Conservation (phyloP, 1,284 basidiomycete genomes). For the Trametes hirsuta region DNA sequence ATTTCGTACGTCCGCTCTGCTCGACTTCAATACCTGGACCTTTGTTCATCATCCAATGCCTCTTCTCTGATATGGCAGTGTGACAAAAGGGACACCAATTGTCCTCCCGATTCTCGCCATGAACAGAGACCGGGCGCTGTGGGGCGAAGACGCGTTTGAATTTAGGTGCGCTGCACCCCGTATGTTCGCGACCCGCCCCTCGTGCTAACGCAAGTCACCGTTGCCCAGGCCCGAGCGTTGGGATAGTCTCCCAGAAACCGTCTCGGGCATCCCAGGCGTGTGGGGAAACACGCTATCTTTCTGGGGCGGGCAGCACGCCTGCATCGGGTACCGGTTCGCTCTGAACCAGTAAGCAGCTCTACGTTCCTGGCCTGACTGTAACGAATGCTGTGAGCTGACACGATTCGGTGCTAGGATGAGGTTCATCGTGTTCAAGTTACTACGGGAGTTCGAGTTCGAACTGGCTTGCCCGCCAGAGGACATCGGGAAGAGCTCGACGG, state of each 20-base stretch:
- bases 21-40: not conserved
- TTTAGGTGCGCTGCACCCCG: constrained; percentile 43
- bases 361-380: not conserved
- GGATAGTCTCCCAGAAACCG: constrained; percentile 49
- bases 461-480: constrained; percentile 45
- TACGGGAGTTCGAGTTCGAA: constrained; percentile 61
- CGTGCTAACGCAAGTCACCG: not conserved
- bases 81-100: constrained; percentile 50
- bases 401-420: constrained; percentile 44
- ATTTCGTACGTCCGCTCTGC: constrained; percentile 26
- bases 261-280: constrained; percentile 54
- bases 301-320: constrained; percentile 58
- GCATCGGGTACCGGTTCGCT: constrained; percentile 69
- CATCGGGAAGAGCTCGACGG: constrained; percentile 21
- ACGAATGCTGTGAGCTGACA: not conserved
- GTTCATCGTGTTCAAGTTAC: constrained; percentile 57
- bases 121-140: constrained; percentile 50
- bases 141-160: constrained; percentile 58
- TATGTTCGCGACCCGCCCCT: not conserved
- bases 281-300: constrained; percentile 62
- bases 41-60: too few relatives aligned
- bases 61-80: constrained; percentile 26
- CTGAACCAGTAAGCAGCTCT: constrained; percentile 54
- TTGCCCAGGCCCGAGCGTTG: constrained; percentile 60
- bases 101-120: constrained; percentile 52